Base-by-base conservation (phyloP, 1,139 yeast genomes). In the Suhomyces anneliseae region DNA sequence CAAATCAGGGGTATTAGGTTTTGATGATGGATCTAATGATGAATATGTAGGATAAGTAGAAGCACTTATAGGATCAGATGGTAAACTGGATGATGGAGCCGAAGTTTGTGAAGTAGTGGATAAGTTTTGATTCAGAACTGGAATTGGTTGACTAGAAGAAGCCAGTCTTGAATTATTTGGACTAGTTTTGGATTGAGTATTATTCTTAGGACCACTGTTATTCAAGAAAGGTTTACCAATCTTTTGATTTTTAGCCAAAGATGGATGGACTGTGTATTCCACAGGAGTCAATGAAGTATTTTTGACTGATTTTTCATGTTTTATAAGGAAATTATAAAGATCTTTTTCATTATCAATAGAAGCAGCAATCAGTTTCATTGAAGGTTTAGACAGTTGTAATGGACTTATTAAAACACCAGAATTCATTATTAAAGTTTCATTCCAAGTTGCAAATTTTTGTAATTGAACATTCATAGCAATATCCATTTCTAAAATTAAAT, bases 391-490 rank as follows among this genome's bases (percentile, higher is more conserved):
- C 40, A 33, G 46, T 24, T 60, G 64, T 47, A 90, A 71, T 2
- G 98, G 98, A 44, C 87, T 74, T 8, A 92, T 77, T 50, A 88
- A 82, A 36, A 90, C 87, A 29, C 97, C 98, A 24, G 89, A 79
- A 59, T 92, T 90, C 71, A 93, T 79, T 31, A 89, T 78, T 52
- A 88, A 76, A 36, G 88, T 88, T 65, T 93, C 98, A 48, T 84
- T 81, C 77, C 90, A 87, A 36, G 93, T 87, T 7, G 97, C 85
- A 61, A 87, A 92, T 63, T 90, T 90, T 59, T 88, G 95, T 49
- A 93, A 72, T 66, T 92, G 97, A 44, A 90, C 82, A 52, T 90
- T 82, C 75, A 92, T 73, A 10, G 97, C 97, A 44, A 89, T 82
- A 65, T 93, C 98, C 65, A 89, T 78, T 65, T 92, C 97, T 54